Percentiles rank a stretch among this genome's conserved stretches.
Conservation (phyloP, 164 flowering plant species). For the Liquidambar formosana region DNA sequence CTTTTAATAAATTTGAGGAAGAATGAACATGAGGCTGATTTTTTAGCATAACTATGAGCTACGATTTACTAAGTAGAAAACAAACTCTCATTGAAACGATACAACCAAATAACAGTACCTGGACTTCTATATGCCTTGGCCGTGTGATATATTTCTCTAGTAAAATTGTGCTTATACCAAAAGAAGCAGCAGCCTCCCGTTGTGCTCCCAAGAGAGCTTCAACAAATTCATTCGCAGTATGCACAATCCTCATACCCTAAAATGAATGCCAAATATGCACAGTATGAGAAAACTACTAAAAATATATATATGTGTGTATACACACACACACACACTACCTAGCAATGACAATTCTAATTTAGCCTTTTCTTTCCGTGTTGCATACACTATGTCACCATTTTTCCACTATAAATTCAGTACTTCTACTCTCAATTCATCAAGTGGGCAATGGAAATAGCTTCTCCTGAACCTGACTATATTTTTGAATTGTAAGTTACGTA, state of each 20-base stretch:
- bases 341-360: not conserved
- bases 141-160: conserved; percentile 91
- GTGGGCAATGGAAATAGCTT: not conserved
- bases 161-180: conserved; percentile 80
- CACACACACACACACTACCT: not conserved
- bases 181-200: conserved; percentile 98
- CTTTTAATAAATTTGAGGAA: not conserved
- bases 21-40: not conserved
- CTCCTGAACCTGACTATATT: not conserved
- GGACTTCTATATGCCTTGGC: conserved; percentile 98
- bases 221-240: conserved; percentile 65
- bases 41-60: not conserved
- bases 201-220: conserved; percentile 92
- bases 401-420: not conserved
- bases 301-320: not conserved
- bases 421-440: not conserved
- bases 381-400: not conserved
- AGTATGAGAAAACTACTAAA: not conserved
- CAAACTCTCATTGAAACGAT: not conserved
- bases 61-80: not conserved
- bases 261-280: conserved; percentile 10
- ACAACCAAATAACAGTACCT: conserved; percentile 43
- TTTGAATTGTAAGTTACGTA: not conserved
- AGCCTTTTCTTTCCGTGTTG: not conserved
- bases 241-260: conserved; percentile 98